Evolutionary conservation across 306 rosid species (phyloP), one percentile per base, ranked within the genome.

Genomic region (Pueraria montana): DNA sequence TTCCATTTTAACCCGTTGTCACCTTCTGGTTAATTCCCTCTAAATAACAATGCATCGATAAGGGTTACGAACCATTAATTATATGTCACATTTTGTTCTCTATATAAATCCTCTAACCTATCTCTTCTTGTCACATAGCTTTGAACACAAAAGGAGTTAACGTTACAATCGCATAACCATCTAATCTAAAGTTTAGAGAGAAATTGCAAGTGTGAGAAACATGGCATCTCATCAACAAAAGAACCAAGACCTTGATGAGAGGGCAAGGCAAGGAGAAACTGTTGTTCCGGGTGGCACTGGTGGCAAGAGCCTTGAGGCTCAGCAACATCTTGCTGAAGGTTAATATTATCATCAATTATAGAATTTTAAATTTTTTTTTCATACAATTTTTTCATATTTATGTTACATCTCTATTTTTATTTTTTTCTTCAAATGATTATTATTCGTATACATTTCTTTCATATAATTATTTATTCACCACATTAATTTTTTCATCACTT

Each of bases 251-350:
- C 92, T 95, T 23, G 95, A 93, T 30, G 87, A 82, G 0, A 91
- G 61, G 83, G 97, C 95, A 11, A 89, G 50, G 77, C 92, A 87
- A 0, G 98, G 97, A 14, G 91, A 95, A 79, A 91, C 93, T 0
- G 95, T 95, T 7, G 89, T 93, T 21, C 93, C 95, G 1, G 97
- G 97, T 30, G 98, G 98, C 38, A 95, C 97, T 3, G 97, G 95
- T 66, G 97, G 97, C 38, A 88, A 95, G 80, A 91, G 89, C 89
- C 88, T 95, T 8, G 90, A 91, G 46, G 98, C 97, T 80, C 97
- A 93, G 81, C 87, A 93, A 48, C 92, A 88, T 53, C 94, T 95
- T 18, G 97, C 97, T 50, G 88, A 93, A 91, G 98, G 97, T 83
- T 83, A n/a, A n/a, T 11, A 49, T 34, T n/a, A n/a, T 36, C 8